Evolutionary conservation across 257 asterid genomes (phyloP).

Genomic region (Galeopsis tetrahit): DNA sequence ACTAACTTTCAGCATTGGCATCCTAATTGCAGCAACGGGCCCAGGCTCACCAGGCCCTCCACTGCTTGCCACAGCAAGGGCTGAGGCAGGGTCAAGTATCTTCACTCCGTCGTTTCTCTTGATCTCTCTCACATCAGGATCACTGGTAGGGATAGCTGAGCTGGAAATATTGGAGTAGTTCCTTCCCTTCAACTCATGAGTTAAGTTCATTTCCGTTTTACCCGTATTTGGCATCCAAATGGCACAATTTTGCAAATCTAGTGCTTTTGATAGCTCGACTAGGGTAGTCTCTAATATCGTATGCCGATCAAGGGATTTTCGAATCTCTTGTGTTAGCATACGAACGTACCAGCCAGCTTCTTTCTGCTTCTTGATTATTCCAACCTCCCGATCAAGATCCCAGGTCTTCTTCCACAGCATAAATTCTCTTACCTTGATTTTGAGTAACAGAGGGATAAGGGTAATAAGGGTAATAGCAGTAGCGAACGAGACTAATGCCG

Average conservation of each 20-base stretch:
- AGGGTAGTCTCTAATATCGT: slow-evolving; percentile 80
- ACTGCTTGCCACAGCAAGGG: slow-evolving; percentile 81
- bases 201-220: slow-evolving; percentile 70
- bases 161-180: slow-evolving; percentile 38
- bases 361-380: slow-evolving; percentile 62
- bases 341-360: slow-evolving; percentile 89
- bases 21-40: slow-evolving; percentile 85
- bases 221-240: slow-evolving; percentile 91
- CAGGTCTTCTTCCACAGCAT: slow-evolving; percentile 78
- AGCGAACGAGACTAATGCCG: slow-evolving; percentile 86
- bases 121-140: slow-evolving; percentile 70
- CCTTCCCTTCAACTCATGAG: slow-evolving; percentile 64
- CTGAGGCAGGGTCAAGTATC: slow-evolving; percentile 61
- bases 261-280: slow-evolving; percentile 82
- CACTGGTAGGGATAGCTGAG: slow-evolving; percentile 50
- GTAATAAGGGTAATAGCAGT: slow-evolving; percentile 81
- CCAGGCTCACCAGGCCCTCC: slow-evolving; percentile 62
- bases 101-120: slow-evolving; percentile 62
- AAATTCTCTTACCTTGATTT: slow-evolving; percentile 78
- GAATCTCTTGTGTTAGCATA: slow-evolving; percentile 92
- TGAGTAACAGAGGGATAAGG: slow-evolving; percentile 79
- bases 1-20: slow-evolving; percentile 92
- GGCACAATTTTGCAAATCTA: slow-evolving; percentile 79
- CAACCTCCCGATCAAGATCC: slow-evolving; percentile 92
- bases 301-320: slow-evolving; percentile 91